Base-by-base conservation (phyloP, 2,329 filamentous ascomycete genomes). In the Apiospora koreana region DNA sequence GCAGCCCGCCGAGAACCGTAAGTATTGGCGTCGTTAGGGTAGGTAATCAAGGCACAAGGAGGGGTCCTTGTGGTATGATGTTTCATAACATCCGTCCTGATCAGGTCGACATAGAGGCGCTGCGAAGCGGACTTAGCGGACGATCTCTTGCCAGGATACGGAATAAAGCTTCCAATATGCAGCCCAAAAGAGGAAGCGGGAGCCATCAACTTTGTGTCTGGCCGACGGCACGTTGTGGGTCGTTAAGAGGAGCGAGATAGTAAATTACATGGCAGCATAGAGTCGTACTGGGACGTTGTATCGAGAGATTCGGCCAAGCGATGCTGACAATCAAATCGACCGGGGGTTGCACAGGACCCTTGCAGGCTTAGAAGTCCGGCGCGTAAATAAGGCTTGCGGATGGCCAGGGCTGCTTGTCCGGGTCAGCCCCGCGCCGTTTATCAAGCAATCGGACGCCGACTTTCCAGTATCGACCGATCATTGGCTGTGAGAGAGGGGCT, bases 321-420 rank as follows among this genome's bases (percentile, higher is more conserved):
- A 67, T 46, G 42, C 65, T 67, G 74, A 62, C 54, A 38, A 62
- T 62, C 8, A 18, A 38, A 62, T 62, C 54, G 54, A 62, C 54
- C 54, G 10, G 54, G 54, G 54, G 28, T 38, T 35, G 28, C 31
- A 62, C 54, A 38, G 54, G 54, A 83, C 80, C 83, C 84, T 79
- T 82, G 84, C 79, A 78, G 74, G 79, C 74, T 74, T 74, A 76
- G 75, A 73, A 74, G 77, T 77, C 73, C 77, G 86, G 86, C 86
- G 86, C 86, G 83, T 88, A 88, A 85, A 81, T 77, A 80, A 81
- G 80, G 80, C 80, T 82, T 82, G 79, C 80, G 80, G 83, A 79
- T 87, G 85, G 85, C 70, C 45, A 54, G 66, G 66, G 43, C 43
- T 43, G 25, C 42, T 46, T 46, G 66, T 21, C 66, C 76, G 78